phyloP scores from a whole-genome alignment of 2,329 filamentous ascomycete species.

The Trichoderma sp. region DNA sequence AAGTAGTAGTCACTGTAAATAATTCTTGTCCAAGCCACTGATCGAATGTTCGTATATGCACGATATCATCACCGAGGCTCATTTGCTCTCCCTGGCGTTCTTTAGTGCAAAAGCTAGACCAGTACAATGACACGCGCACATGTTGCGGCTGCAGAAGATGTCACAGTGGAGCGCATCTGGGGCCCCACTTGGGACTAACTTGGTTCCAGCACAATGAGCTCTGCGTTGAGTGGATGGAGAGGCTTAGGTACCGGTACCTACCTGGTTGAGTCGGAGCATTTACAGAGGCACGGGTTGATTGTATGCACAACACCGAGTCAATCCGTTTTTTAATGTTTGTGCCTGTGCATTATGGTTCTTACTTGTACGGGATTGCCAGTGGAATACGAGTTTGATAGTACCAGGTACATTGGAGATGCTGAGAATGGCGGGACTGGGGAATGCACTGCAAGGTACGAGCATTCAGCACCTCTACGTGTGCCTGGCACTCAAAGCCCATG shows the following conservation, averaged over 20 bases:
- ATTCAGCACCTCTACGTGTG: not conserved
- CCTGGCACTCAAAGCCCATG: not conserved
- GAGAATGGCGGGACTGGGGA: not conserved
- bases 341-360: not conserved
- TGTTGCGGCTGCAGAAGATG: constrained; percentile 1
- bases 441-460: not conserved
- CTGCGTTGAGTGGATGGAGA: not conserved
- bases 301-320: not conserved
- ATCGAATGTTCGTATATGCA: not conserved
- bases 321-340: not conserved
- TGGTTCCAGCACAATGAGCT: not conserved
- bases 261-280: not conserved
- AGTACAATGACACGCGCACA: not conserved
- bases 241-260: not conserved
- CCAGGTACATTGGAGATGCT: not conserved
- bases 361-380: not conserved
- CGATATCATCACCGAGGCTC: not conserved
- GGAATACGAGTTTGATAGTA: not conserved
- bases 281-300: not conserved
- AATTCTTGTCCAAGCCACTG: not conserved
- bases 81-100: not conserved
- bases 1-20: not conserved
- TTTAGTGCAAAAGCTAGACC: not conserved
- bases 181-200: not conserved
- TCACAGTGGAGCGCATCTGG: constrained; percentile 1